Evolutionary conservation across 345 rosid species (phyloP).

Genomic region (Brassica carinata): DNA sequence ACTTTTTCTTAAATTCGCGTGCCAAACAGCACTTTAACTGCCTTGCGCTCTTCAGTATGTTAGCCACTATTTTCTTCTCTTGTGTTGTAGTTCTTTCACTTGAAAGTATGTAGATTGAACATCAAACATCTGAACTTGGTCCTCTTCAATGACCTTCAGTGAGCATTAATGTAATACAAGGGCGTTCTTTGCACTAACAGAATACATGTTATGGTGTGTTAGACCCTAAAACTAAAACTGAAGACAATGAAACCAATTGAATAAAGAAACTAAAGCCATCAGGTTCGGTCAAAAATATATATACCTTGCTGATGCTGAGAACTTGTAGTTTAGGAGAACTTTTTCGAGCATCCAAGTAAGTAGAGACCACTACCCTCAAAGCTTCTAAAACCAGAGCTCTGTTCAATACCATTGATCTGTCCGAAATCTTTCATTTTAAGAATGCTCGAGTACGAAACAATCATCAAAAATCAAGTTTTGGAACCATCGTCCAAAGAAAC

Average conservation of each 20-base stretch:
- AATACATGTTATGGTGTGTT: background rate
- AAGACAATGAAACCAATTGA: background rate
- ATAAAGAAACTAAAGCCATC: too few relatives aligned
- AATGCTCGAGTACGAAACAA: too few relatives aligned
- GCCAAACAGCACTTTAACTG: background rate
- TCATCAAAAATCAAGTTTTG: too few relatives aligned
- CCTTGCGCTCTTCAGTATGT: background rate
- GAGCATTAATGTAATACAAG: background rate
- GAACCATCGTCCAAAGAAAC: too few relatives aligned
- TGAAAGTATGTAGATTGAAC: background rate
- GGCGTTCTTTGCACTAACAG: background rate
- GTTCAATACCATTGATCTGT: too few relatives aligned
- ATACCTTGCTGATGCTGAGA: background rate
- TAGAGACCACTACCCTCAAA: background rate
- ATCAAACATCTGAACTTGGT: background rate
- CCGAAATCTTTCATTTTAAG: too few relatives aligned
- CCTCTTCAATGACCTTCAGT: background rate
- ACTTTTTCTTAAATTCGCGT: background rate
- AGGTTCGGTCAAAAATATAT: too few relatives aligned
- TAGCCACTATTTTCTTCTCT: background rate
- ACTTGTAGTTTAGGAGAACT: slow-evolving; percentile 20
- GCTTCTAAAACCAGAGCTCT: too few relatives aligned
- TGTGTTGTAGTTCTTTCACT: background rate
- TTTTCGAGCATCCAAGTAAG: background rate
- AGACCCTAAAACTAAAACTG: background rate